Base-by-base conservation (phyloP, 495 filamentous ascomycete species). In the Bombardia bombarda region DNA sequence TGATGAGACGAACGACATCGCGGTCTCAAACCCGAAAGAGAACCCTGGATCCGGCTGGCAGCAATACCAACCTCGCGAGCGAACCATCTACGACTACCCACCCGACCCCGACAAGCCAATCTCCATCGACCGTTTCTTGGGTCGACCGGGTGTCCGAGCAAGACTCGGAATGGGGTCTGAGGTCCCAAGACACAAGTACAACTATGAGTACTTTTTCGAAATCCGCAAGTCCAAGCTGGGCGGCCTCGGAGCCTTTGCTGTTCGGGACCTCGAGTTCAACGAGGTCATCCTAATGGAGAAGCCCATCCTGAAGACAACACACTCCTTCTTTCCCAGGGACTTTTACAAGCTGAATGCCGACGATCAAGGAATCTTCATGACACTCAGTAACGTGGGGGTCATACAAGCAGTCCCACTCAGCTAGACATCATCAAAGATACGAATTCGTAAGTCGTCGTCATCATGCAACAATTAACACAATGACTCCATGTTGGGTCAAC, bases 191-290 rank as follows among this genome's bases (percentile, higher is more conserved):
- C n/a, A 12, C 16, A 40, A 6, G n/a, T n/a, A n/a, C n/a, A 16
- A 23, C 4, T 32, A 42, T 30, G 7, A 33, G n/a, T 17, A 51
- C 1, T 50, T 45, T 19, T 50, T 65, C 28, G 33, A 56, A 10
- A 40, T 67, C 7, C 45, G 39, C 18, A 41, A 45, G 8, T 63
- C 59, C 9, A 19, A 3, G 0, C 34, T 50, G 0, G 60, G 61
- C 10, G 63, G 63, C 0, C 30, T 54, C 10, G 63, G 63, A 3
- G 55, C 44, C 3, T 65, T 67, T 26, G 58, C 63, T 1, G 45
- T 41, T 0, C 38, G 38, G 1, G 50, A 58, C 17, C 50, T 67
- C 17, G 40, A 39, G 38, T 4, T 28, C 0, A 53, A 47, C 7
- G 50, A 62, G 39, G 14, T 56, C 1, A 57, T 67, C 9, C 42